Evolutionary conservation across 768 basidiomycete species (phyloP).

Genomic region (Russula foetens): DNA sequence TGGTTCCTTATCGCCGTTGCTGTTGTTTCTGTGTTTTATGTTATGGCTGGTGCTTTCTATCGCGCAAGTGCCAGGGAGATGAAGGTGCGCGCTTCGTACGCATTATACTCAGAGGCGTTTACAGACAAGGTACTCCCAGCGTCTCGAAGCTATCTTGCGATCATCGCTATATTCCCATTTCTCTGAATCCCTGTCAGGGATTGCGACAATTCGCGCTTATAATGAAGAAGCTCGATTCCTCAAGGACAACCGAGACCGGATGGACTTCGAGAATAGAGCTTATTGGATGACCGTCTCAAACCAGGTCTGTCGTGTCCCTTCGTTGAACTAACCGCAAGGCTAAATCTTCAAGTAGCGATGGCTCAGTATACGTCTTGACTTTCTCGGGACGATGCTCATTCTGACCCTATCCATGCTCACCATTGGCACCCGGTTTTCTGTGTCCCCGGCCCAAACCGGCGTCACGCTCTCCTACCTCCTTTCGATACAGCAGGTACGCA

Average conservation of each 20-base stretch:
- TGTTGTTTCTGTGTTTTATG: constrained; percentile 51
- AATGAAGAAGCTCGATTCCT: constrained; percentile 71
- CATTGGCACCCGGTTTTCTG: constrained; percentile 61
- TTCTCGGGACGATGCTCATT: constrained; percentile 63
- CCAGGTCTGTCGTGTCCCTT: constrained; percentile 37
- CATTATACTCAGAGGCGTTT: neutral
- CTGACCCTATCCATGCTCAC: constrained; percentile 76
- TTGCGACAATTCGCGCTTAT: constrained; percentile 85
- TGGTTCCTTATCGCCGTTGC: constrained; percentile 78
- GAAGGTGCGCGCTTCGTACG: constrained; percentile 38
- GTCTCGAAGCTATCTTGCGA: constrained; percentile 74
- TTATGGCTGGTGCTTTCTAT: constrained; percentile 73
- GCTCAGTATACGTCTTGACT: constrained; percentile 88
- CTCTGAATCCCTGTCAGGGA: constrained; percentile 80
- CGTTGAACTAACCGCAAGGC: constrained; percentile 35
- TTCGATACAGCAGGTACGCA: constrained; percentile 59
- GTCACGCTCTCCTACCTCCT: constrained; percentile 74
- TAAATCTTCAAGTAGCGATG: constrained; percentile 68
- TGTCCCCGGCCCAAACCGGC: constrained; percentile 75
- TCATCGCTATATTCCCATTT: constrained; percentile 88
- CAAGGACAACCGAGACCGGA: constrained; percentile 60
- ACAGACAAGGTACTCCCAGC: constrained; percentile 29
- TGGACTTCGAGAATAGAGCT: constrained; percentile 84
- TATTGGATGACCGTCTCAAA: constrained; percentile 85
- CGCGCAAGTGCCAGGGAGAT: constrained; percentile 80